Evolutionary conservation across 192 early-diverging fungal genomes (phyloP), one percentile per base, ranked within the genome.

Genomic region (Physocladia obscura): DNA sequence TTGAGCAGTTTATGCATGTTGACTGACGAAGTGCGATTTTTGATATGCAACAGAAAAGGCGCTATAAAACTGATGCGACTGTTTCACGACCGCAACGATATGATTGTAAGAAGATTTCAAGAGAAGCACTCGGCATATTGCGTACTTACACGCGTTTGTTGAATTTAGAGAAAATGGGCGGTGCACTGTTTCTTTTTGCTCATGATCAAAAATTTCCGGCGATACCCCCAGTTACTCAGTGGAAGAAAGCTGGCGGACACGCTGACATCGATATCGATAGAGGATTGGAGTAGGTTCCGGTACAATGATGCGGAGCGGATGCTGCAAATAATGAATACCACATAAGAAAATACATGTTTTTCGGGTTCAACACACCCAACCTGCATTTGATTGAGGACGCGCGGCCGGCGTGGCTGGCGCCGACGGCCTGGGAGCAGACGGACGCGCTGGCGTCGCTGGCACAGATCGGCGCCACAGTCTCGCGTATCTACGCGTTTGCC

Each of bases 331-430:
- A 49, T 65, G 8, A 38, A 65, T n/a, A n/a, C n/a, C n/a, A n/a
- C n/a, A n/a, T n/a, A n/a, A n/a, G n/a, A n/a, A n/a, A n/a, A n/a
- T n/a, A n/a, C n/a, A 58, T 70, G 37, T 82, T 78, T 30, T 47
- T 67, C 27, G 64, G 67, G 37, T 69, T 76, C 67, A 83, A 83
- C 61, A 51, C 74, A 8, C 82, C 82, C 29, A 71, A 64, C 62
- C 71, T 80, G n/a, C 76, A 81, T 38, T 47, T 78, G 19, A 67
- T 72, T 48, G 78, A 79, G 62, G 76, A 50, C 48, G 31, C n/a
- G 2, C n/a, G 2, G 17, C 49, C 26, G 24, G n/a, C n/a, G n/a
- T 57, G 54, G 54, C 50, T 27, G 31, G 44, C 56, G 11, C 71
- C 71, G 1, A 67, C 13, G 19, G 39, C 15, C 8, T 65, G 31